Conservation (phyloP, 1,284 basidiomycete species). For the Apiotrichum brassicae region DNA sequence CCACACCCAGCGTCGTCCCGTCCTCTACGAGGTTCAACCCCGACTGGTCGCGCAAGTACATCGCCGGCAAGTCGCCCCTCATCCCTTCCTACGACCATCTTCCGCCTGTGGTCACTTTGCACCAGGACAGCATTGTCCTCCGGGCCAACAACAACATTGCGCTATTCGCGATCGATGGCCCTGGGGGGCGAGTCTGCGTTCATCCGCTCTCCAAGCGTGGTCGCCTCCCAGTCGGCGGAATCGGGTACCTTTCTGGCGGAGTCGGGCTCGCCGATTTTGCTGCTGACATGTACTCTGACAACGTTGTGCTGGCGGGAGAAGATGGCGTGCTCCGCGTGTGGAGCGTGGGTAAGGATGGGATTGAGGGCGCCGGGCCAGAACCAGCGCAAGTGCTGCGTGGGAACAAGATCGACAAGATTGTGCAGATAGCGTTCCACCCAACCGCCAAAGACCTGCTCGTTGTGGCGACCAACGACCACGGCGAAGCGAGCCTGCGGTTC, state of each 20-base stretch:
- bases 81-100: slow-evolving; percentile 48
- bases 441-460: slow-evolving; percentile 44
- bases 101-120: slow-evolving; percentile 41
- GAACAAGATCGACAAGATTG: slow-evolving; percentile 43
- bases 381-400: slow-evolving; percentile 29
- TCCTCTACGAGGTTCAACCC: slow-evolving; percentile 28
- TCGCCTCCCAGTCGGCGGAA: slow-evolving; percentile 39
- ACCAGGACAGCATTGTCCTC: slow-evolving; percentile 44
- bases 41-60: slow-evolving; percentile 48
- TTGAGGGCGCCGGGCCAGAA: slow-evolving; percentile 34
- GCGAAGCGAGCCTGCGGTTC: slow-evolving; percentile 36
- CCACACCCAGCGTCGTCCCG: background rate
- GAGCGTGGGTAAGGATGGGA: slow-evolving; percentile 29
- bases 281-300: slow-evolving; percentile 35
- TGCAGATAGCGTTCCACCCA: slow-evolving; percentile 45
- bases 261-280: slow-evolving; percentile 46
- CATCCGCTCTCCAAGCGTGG: slow-evolving; percentile 45
- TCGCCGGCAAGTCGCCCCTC: slow-evolving; percentile 47
- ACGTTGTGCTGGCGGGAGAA: slow-evolving; percentile 46
- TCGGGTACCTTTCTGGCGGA: slow-evolving; percentile 41
- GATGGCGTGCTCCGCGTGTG: slow-evolving; percentile 47
- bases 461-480: slow-evolving; percentile 45
- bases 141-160: slow-evolving; percentile 35
- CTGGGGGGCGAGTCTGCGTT: slow-evolving; percentile 48
- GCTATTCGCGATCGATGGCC: slow-evolving; percentile 48